Percentiles rank a stretch among this genome's conserved stretches.
Conservation (phyloP, 2,329 filamentous ascomycete species). For the Elsinoe necatrix region DNA sequence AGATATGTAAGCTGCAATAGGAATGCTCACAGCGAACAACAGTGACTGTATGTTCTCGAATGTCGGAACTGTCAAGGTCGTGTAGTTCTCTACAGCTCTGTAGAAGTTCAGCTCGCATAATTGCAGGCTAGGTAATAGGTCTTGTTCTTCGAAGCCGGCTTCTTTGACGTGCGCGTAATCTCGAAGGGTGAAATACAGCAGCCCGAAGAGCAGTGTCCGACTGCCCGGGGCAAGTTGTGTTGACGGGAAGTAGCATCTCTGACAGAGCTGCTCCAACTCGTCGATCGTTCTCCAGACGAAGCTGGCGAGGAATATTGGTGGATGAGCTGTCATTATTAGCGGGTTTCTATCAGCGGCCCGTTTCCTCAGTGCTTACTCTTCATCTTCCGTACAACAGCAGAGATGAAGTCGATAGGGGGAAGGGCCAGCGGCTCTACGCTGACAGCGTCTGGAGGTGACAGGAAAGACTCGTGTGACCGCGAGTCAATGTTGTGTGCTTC, state of each 20-base stretch:
- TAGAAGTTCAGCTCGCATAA: slow-evolving; percentile 17
- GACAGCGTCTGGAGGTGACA: slow-evolving; percentile 7
- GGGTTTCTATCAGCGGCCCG: neutral
- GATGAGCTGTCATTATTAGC: neutral
- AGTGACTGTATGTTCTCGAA: slow-evolving; percentile 14
- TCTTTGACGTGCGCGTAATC: slow-evolving; percentile 15
- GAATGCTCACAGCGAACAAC: slow-evolving; percentile 13
- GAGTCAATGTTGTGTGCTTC: slow-evolving; percentile 16
- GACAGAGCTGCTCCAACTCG: slow-evolving; percentile 14
- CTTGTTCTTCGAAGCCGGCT: neutral
- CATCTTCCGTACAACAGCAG: slow-evolving; percentile 14
- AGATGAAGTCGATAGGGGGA: slow-evolving; percentile 13
- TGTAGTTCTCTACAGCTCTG: slow-evolving; percentile 14
- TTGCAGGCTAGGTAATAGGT: slow-evolving; percentile 8
- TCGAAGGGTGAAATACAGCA: slow-evolving; percentile 16
- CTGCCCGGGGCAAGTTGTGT: slow-evolving; percentile 12
- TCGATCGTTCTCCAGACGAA: slow-evolving; percentile 7
- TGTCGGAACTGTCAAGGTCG: slow-evolving; percentile 14
- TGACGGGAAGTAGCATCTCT: slow-evolving; percentile 16
- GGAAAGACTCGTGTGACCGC: slow-evolving; percentile 14
- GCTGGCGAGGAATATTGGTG: slow-evolving; percentile 14
- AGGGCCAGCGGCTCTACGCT: slow-evolving; percentile 9
- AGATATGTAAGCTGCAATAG: neutral
- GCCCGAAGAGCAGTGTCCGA: slow-evolving; percentile 15
- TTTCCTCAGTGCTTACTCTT: slow-evolving; percentile 11